Evolutionary conservation across 2,329 filamentous ascomycete genomes (phyloP), one percentile per base, ranked within the genome.

Genomic region (Pseudocercospora macadamiae): DNA sequence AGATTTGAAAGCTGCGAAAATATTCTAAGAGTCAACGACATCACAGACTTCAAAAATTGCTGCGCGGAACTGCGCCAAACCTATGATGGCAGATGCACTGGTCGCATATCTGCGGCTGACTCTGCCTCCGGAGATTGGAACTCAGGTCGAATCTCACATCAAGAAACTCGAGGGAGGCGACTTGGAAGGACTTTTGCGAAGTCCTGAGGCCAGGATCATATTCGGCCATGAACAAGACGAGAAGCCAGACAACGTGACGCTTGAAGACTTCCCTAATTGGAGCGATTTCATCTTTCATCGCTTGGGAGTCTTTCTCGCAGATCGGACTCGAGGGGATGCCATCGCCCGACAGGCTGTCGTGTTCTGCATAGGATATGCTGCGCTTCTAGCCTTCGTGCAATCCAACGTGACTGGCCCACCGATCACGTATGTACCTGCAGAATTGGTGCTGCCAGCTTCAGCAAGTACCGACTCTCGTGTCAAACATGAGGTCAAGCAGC

Each of bases 401-500:
- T 86, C 86, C 1, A 96, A 91, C 71, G 89, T 96, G 54, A 96
- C 93, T 3, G 93, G 93, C 0, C 93, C 93, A 1, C 88, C 91
- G 0, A 78, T 96, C n/a, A 76, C 80, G 0, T 88, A 86, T 69
- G 75, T 75, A 21, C 75, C 82, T 2, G 76, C 81, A 3, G 75
- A 81, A 10, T 63, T 77, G 1, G 63, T 87, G 4, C 68, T 88
- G 3, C 80, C 82, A 1, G 23, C 45, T 2, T 12, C 25, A 3
- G 26, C 21, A 1, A 12, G 23, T 7, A 8, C 7, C 3, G 14
- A 49, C 14, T 16, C 25, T 12, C 66, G 76, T n/a, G 74, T 76
- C 18, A n/a, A 12, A 8, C 14, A 32, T 21, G 45, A 3, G n/a
- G 3, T 32, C 23, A 49, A 49, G 55, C 80, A 81, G 62, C 75